Evolutionary conservation across 441 rosid species (phyloP).

Genomic region (Croton setiger): DNA sequence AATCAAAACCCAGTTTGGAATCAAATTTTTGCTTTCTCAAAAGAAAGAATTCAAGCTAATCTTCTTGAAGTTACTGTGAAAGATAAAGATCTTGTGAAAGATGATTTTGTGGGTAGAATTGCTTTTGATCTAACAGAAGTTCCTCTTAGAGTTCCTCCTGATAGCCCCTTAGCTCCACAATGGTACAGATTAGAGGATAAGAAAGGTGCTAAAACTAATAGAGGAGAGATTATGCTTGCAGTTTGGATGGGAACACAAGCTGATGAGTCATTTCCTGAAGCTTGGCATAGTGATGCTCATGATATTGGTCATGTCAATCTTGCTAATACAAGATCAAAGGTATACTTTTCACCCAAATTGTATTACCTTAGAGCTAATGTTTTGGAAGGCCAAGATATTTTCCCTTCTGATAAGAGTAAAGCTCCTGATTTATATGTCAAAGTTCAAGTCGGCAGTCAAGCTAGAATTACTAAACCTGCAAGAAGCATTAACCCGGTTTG

Average conservation of each 20-base stretch:
- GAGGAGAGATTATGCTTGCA: conserved; percentile 53
- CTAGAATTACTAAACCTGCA: conserved; percentile 30
- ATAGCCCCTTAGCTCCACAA: conserved; percentile 58
- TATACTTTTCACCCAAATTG: conserved; percentile 50
- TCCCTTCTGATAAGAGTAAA: conserved; percentile 34
- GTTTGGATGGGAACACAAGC: conserved; percentile 66
- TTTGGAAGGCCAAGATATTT: conserved; percentile 61
- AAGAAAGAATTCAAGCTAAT: conserved; percentile 42
- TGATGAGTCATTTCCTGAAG: conserved; percentile 50
- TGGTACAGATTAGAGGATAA: conserved; percentile 48
- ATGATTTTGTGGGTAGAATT: conserved; percentile 41
- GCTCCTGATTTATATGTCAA: conserved; percentile 32
- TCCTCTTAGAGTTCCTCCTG: conserved; percentile 57
- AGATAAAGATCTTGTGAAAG: conserved; percentile 29
- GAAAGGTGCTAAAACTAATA: conserved; percentile 23
- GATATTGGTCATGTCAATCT: conserved; percentile 53
- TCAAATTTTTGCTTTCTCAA: conserved; percentile 52
- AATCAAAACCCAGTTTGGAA: conserved; percentile 45
- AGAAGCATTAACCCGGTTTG: conserved; percentile 43
- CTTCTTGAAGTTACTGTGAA: conserved; percentile 41
- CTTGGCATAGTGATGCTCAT: conserved; percentile 57
- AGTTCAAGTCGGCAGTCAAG: conserved; percentile 34
- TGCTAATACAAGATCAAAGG: conserved; percentile 44
- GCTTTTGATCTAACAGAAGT: conserved; percentile 35
- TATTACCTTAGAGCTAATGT: conserved; percentile 49